Evolutionary conservation across 495 filamentous ascomycete species (phyloP).

Genomic region (Lepraria neglecta): DNA sequence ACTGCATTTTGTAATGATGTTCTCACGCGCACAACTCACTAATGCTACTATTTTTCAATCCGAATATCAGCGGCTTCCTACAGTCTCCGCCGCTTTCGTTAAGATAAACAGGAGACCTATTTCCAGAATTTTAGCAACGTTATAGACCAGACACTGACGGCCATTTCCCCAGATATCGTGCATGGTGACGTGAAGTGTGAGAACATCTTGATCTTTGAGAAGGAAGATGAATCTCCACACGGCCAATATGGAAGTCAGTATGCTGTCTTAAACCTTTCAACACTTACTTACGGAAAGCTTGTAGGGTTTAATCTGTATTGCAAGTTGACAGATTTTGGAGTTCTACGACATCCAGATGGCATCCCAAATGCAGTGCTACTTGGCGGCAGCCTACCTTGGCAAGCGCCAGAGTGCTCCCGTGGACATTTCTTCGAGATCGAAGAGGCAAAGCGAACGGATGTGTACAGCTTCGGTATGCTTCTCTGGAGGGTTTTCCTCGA

Average conservation of each 20-base stretch:
- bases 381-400: slow-evolving; percentile 31
- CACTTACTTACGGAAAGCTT: not conserved
- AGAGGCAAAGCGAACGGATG: slow-evolving; percentile 30
- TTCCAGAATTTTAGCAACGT: not conserved
- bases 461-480: slow-evolving; percentile 32
- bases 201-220: slow-evolving; percentile 30
- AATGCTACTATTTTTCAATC: not conserved
- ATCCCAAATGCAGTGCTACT: slow-evolving; percentile 18
- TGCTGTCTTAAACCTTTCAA: not conserved
- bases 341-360: slow-evolving; percentile 22
- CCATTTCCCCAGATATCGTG: slow-evolving; percentile 23
- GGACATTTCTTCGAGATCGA: slow-evolving; percentile 30
- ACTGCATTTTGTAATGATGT: not conserved
- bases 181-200: slow-evolving; percentile 33
- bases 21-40: too few species aligned
- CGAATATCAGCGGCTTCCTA: not conserved
- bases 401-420: slow-evolving; percentile 29
- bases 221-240: slow-evolving; percentile 6
- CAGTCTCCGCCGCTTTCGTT: not conserved
- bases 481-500: slow-evolving; percentile 29
- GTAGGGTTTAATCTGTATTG: slow-evolving; percentile 23
- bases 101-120: not conserved
- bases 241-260: not conserved
- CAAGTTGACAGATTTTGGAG: slow-evolving; percentile 31
- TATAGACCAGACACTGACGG: not conserved